phyloP scores from a whole-genome alignment of 257 asterid species.

The Parsonsia alboflavescens region DNA sequence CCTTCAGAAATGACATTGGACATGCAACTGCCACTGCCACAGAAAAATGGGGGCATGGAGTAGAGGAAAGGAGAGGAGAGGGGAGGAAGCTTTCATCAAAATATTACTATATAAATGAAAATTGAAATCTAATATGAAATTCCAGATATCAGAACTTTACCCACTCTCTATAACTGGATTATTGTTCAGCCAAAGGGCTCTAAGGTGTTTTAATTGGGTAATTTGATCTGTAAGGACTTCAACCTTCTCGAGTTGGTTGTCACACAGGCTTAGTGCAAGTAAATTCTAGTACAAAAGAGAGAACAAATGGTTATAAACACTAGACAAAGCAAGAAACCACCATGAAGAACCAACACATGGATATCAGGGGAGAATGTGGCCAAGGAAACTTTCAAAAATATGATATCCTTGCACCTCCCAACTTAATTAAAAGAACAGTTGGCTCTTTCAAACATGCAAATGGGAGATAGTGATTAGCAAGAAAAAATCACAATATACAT shows the following conservation, averaged over 20 bases:
- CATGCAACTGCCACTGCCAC: slow-evolving; percentile 38
- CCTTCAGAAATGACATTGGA: slow-evolving; percentile 45
- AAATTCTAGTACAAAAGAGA: slow-evolving; percentile 42
- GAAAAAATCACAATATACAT: not conserved
- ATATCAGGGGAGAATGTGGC: not conserved
- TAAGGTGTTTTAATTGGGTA: slow-evolving; percentile 59
- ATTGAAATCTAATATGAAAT: not conserved
- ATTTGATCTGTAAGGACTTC: slow-evolving; percentile 50
- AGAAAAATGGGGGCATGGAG: no score
- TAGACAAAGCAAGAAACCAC: slow-evolving; percentile 12
- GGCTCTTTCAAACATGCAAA: not conserved
- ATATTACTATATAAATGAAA: not conserved
- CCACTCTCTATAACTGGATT: slow-evolving; percentile 54
- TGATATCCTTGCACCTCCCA: not conserved
- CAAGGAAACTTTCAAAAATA: not conserved
- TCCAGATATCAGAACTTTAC: slow-evolving; percentile 37
- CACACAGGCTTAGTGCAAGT: slow-evolving; percentile 73
- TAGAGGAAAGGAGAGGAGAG: slow-evolving; percentile 18
- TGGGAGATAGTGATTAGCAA: not conserved
- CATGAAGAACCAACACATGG: slow-evolving; percentile 6
- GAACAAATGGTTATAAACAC: slow-evolving; percentile 10
- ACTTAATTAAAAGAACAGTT: not conserved
- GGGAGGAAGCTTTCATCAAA: slow-evolving; percentile 1
- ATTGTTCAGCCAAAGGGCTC: slow-evolving; percentile 82
- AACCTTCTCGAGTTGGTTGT: slow-evolving; percentile 59